These are phyloP conservation scores for Neurospora sp. DNA, from an alignment of 495 filamentous ascomycete genomes.

Conservation along the genomic window DNA sequence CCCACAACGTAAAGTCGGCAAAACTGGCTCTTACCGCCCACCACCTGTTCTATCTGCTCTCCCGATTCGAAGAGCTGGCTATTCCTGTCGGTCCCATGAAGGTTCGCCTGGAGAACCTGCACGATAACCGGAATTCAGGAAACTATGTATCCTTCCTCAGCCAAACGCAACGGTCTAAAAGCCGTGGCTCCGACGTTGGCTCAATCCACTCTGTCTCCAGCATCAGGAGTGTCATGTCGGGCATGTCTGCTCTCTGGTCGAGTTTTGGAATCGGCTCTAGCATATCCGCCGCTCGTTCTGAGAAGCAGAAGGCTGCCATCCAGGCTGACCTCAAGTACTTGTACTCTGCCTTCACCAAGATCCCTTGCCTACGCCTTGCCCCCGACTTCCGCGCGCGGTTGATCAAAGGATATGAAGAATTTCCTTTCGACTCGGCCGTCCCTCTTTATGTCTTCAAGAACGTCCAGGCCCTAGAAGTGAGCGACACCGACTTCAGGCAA, in stretches of 20 bases:
- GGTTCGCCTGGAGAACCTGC: constrained; percentile 86
- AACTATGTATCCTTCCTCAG: constrained; percentile 95
- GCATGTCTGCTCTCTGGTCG: constrained; percentile 87
- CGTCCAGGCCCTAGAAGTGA: constrained; percentile 81
- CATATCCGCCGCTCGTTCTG: constrained; percentile 65
- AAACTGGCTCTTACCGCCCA: constrained; percentile 94
- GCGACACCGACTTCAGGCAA: constrained; percentile 89
- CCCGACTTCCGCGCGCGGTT: constrained; percentile 82
- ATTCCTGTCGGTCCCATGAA: constrained; percentile 93
- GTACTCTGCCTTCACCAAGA: constrained; percentile 97
- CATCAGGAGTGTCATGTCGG: constrained; percentile 93
- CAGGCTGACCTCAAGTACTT: constrained; percentile 87
- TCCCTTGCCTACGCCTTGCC: constrained; percentile 77
- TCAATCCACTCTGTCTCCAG: constrained; percentile 95
- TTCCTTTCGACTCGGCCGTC: constrained; percentile 97
- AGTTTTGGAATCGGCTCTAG: constrained; percentile 69
- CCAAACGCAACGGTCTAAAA: constrained; percentile 64
- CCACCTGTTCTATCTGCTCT: constrained; percentile 92
- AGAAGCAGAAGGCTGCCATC: constrained; percentile 76
- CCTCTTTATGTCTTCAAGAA: constrained; percentile 95
- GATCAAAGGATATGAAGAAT: constrained; percentile 91
- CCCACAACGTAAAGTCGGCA: constrained; percentile 72
- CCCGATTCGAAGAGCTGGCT: constrained; percentile 83
- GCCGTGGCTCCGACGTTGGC: constrained; percentile 67
- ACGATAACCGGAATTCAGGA: constrained; percentile 72